Conservation (phyloP, 352 stramenopile species). For the Globisporangium nagaii region DNA sequence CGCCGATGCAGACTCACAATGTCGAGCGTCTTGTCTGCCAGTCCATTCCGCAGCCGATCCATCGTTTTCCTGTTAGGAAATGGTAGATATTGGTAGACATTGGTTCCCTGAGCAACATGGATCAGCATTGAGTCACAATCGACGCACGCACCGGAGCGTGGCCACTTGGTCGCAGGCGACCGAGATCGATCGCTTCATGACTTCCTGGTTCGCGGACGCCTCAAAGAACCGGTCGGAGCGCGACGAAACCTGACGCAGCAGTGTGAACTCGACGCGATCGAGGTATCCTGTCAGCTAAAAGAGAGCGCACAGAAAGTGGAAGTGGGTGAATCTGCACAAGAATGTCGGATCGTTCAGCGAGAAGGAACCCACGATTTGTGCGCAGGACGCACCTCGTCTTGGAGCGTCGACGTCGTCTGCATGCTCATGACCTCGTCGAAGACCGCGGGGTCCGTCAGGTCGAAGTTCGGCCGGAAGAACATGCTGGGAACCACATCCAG, state of each 20-base stretch:
- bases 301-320: not conserved
- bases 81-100: not conserved
- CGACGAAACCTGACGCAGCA: slow-evolving; percentile 81
- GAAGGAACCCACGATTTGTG: too few relatives aligned
- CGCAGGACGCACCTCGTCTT: slow-evolving; percentile 79
- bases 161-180: slow-evolving; percentile 78
- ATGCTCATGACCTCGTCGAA: slow-evolving; percentile 83
- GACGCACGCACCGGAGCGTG: slow-evolving; percentile 44
- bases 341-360: too few relatives aligned
- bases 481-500: slow-evolving; percentile 67
- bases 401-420: slow-evolving; percentile 39
- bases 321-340: too few relatives aligned
- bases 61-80: slow-evolving; percentile 55
- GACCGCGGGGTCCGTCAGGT: slow-evolving; percentile 64
- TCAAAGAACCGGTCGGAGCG: slow-evolving; percentile 84
- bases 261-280: slow-evolving; percentile 80
- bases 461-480: slow-evolving; percentile 76
- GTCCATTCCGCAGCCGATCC: slow-evolving; percentile 69
- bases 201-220: slow-evolving; percentile 75
- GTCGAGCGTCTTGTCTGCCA: slow-evolving; percentile 81
- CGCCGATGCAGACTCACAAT: slow-evolving; percentile 83
- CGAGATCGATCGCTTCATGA: slow-evolving; percentile 81
- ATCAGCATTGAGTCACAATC: too few relatives aligned
- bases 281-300: slow-evolving; percentile 68
- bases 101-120: too few relatives aligned